A percentile compares a stretch with the other conserved stretches of the same genome.
Conservation (phyloP, 2,329 filamentous ascomycete species). For the Alternaria tenuissima region DNA sequence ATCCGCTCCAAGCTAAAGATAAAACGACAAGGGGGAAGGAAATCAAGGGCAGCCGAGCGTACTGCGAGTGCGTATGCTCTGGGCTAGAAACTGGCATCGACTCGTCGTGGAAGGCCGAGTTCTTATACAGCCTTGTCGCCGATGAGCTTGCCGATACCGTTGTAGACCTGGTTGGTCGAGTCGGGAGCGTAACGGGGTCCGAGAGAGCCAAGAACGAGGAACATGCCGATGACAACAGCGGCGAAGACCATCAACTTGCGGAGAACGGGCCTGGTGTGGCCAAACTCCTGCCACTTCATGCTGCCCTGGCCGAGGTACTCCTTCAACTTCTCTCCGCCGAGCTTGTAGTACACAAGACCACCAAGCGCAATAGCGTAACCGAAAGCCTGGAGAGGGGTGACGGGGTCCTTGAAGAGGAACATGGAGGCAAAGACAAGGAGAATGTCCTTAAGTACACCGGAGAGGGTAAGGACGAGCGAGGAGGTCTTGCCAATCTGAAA, state of each 20-base stretch:
- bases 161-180: conserved; percentile 45
- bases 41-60: conserved; percentile 5
- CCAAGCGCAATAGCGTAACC: conserved; percentile 81
- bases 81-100: background rate
- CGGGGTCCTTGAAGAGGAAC: conserved; percentile 80
- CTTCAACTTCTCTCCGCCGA: conserved; percentile 83
- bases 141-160: conserved; percentile 48
- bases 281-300: conserved; percentile 87
- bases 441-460: conserved; percentile 88
- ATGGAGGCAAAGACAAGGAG: conserved; percentile 81
- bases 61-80: background rate
- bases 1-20: conserved; percentile 31
- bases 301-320: conserved; percentile 75
- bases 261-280: conserved; percentile 75
- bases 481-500: conserved; percentile 84
- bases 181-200: conserved; percentile 51
- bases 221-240: conserved; percentile 68
- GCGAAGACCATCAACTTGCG: conserved; percentile 80
- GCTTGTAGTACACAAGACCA: conserved; percentile 87
- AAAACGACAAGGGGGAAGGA: conserved; percentile 40
- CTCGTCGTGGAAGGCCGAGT: background rate
- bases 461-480: conserved; percentile 84
- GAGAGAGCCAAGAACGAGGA: conserved; percentile 70
- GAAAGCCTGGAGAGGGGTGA: conserved; percentile 79
- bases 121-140: conserved; percentile 36